These are phyloP conservation scores for Mycena rosella DNA, from an alignment of 768 basidiomycete genomes.

Conservation along the genomic window DNA sequence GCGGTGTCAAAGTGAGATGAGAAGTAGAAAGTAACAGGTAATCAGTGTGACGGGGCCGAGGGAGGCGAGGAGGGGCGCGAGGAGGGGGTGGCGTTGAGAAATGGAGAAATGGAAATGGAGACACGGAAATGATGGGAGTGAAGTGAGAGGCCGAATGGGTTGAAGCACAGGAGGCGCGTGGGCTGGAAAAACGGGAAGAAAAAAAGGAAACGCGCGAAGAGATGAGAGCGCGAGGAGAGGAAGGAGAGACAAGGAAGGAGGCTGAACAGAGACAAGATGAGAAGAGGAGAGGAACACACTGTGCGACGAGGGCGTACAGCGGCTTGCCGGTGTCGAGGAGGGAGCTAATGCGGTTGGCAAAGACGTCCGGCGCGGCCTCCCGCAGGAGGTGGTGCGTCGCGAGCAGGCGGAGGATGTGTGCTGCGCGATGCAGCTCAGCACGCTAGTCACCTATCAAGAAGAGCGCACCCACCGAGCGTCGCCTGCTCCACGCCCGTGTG, in stretches of 20 bases:
- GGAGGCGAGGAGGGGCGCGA: no score
- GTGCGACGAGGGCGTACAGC: slow-evolving; percentile 54
- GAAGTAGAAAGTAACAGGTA: not conserved
- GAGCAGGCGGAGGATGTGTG: slow-evolving; percentile 79
- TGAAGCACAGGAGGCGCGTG: no score
- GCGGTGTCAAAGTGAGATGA: not conserved
- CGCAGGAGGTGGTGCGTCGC: slow-evolving; percentile 83
- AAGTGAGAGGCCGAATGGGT: no score
- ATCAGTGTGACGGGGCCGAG: not conserved
- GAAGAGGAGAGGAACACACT: slow-evolving; percentile 6
- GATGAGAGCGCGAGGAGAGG: no score
- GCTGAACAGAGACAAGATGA: not conserved
- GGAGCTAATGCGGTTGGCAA: slow-evolving; percentile 79
- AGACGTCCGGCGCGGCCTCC: slow-evolving; percentile 79
- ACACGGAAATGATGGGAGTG: no score
- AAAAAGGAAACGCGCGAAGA: not conserved
- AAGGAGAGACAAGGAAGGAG: not conserved
- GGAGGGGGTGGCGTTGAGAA: not conserved
- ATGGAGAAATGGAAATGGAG: not conserved
- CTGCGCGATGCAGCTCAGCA: slow-evolving; percentile 49
- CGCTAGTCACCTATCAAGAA: slow-evolving; percentile 4
- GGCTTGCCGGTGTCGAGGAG: slow-evolving; percentile 77
- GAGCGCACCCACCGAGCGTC: slow-evolving; percentile 62
- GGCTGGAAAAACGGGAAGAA: no score
- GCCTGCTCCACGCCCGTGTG: slow-evolving; percentile 58